A percentile compares a stretch with the other conserved stretches of the same genome.
Conservation (phyloP, 1,284 basidiomycete genomes). For the Trichosporon sp. region DNA sequence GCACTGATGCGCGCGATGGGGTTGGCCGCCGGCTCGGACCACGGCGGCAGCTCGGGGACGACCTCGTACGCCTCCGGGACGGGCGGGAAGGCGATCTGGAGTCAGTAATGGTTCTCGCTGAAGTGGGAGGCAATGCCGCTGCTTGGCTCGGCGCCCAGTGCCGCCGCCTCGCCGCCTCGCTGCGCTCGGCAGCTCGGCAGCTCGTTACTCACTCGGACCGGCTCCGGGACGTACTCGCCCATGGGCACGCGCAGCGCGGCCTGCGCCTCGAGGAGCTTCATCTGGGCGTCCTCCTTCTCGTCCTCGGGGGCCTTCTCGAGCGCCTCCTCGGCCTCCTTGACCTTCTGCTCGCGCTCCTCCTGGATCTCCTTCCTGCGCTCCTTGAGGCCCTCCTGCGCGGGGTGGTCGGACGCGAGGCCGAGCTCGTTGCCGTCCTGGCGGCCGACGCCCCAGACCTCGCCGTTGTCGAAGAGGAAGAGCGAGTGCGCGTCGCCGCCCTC, state of each 20-base stretch:
- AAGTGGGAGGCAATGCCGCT: too few relatives aligned
- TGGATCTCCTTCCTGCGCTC: conserved; percentile 43
- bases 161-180: neutral
- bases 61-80: conserved; percentile 50
- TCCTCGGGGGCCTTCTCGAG: conserved; percentile 31
- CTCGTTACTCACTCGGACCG: conserved; percentile 46
- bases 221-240: conserved; percentile 58
- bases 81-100: conserved; percentile 61
- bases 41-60: conserved; percentile 48
- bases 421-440: conserved; percentile 73
- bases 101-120: conserved; percentile 7
- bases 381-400: conserved; percentile 53
- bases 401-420: conserved; percentile 62
- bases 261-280: conserved; percentile 36
- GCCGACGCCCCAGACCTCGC: conserved; percentile 77
- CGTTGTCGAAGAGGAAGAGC: conserved; percentile 75
- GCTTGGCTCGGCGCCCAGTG: too few relatives aligned
- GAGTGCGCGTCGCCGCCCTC: conserved; percentile 74
- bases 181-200: neutral
- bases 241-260: conserved; percentile 54
- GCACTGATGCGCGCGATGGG: conserved; percentile 69
- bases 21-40: conserved; percentile 53
- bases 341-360: conserved; percentile 38
- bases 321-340: conserved; percentile 26
- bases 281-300: conserved; percentile 27